These are phyloP conservation scores for Eucommia ulmoides DNA, from an alignment of 257 asterid genomes.

Conservation along the genomic window DNA sequence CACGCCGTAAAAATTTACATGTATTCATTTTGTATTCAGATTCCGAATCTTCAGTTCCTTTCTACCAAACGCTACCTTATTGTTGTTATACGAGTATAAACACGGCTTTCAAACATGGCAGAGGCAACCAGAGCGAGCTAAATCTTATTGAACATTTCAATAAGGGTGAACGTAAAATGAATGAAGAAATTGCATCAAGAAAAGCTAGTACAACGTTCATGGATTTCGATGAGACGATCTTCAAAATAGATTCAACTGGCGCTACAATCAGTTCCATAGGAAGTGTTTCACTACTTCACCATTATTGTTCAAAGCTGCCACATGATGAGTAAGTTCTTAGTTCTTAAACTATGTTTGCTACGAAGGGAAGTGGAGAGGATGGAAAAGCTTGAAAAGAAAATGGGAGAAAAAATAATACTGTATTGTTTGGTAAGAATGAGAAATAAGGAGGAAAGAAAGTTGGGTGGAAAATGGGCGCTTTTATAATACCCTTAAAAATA, in stretches of 20 bases:
- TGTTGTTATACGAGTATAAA: no score
- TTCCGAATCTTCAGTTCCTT: no score
- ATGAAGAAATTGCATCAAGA: slow-evolving; percentile 63
- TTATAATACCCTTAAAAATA: no score
- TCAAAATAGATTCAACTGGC: slow-evolving; percentile 65
- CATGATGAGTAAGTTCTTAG: slow-evolving; percentile 75
- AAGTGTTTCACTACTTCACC: slow-evolving; percentile 82
- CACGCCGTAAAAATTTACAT: no score
- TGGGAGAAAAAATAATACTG: no score
- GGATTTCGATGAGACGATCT: slow-evolving; percentile 51
- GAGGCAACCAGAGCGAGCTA: slow-evolving; percentile 55
- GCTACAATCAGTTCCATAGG: slow-evolving; percentile 70
- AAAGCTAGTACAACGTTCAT: slow-evolving; percentile 20
- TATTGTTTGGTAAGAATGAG: no score
- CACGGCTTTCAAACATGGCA: no score
- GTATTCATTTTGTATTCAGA: no score
- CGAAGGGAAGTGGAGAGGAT: not conserved
- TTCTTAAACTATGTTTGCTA: not conserved
- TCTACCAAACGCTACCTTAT: no score
- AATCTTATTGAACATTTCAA: slow-evolving; percentile 54
- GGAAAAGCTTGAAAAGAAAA: not conserved
- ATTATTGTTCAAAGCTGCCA: slow-evolving; percentile 83
- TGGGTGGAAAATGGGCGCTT: no score
- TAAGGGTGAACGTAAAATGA: slow-evolving; percentile 68
- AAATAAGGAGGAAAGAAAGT: no score